A percentile compares a stretch with the other conserved stretches of the same genome.
Conservation (phyloP, 192 early-diverging fungal genomes). For the Umbelopsis isabellina region DNA sequence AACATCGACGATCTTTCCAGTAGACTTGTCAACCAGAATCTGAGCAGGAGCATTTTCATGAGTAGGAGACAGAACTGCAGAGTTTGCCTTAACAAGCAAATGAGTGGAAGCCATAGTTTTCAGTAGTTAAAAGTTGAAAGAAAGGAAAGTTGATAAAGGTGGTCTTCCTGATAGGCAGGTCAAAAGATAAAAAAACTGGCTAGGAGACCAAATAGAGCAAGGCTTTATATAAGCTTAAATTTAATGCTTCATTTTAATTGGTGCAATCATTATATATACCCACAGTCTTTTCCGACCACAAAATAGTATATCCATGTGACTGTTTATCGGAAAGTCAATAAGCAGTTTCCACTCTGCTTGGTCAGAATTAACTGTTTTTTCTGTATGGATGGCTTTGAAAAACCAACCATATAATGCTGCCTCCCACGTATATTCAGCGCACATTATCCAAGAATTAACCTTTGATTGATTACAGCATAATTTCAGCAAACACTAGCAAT, state of each 20-base stretch:
- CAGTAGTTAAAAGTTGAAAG: background rate
- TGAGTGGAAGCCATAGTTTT: conserved; percentile 17
- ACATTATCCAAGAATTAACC: no score
- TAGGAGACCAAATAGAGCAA: background rate
- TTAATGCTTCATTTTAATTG: background rate
- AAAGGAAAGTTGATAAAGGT: background rate
- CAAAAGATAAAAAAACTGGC: background rate
- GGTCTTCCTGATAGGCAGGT: background rate
- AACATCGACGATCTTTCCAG: conserved; percentile 35
- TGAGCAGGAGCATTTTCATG: conserved; percentile 23
- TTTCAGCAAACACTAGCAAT: no score
- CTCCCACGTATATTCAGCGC: no score
- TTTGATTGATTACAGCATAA: no score
- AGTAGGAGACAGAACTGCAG: conserved; percentile 31
- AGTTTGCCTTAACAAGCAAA: conserved; percentile 33
- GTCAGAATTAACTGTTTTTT: no score
- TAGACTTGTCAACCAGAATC: conserved; percentile 28
- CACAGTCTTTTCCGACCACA: conserved; percentile 11
- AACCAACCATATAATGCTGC: no score
- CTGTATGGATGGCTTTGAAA: no score
- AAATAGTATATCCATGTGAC: no score
- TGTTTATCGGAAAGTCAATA: no score
- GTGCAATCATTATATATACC: conserved; percentile 14
- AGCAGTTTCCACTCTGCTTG: no score
- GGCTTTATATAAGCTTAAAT: conserved; percentile 18